Evolutionary conservation across 2,329 filamentous ascomycete species (phyloP), one percentile per base, ranked within the genome.

Genomic region (Sporothrix variecibatus): DNA sequence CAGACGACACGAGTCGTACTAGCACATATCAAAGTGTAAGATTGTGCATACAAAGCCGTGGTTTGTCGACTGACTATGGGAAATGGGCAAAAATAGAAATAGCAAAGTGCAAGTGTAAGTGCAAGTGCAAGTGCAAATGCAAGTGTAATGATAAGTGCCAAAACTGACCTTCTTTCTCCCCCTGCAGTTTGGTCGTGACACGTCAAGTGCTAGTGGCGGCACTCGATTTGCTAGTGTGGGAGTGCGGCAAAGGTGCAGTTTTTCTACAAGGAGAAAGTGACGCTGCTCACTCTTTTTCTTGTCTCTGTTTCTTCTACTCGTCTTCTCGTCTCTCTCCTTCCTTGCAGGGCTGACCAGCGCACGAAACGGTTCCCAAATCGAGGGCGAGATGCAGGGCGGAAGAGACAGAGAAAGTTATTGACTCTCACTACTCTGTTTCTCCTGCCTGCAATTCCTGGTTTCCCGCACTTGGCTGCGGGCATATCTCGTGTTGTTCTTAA

Each of bases 161-260:
- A 23, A n/a, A 34, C 34, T 34, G 34, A 4, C 8, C 49, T 23
- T 3, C 51, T 15, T 8, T 11, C 12, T 28, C 9, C 51, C 51
- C 23, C 12, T 26, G 23, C 51, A 56, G 17, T 23, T 8, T 38
- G 31, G 5, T 8, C 34, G 20, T 40, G n/a, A 64, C 31, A 64
- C 60, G 20, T 40, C 20, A 40, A 40, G 20, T 11, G 34, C n/a
- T 67, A 46, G 62, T 67, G 62, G 62, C 62, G 62, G 62, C 62
- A 67, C 38, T 67, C 23, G 62, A 8, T 64, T 23, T 64, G 11
- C 28, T 62, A 31, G 56, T n/a, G n/a, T 38, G 4, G 38, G 4
- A 5, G 40, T 43, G 40, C 38, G 38, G 38, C 38, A 40, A 9
- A 40, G 38, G 38, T 40, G 38, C 38, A 40, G 38, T 4, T 40